phyloP scores from a whole-genome alignment of 2,329 filamentous ascomycete genomes.

The Phaeoacremonium minimum region DNA sequence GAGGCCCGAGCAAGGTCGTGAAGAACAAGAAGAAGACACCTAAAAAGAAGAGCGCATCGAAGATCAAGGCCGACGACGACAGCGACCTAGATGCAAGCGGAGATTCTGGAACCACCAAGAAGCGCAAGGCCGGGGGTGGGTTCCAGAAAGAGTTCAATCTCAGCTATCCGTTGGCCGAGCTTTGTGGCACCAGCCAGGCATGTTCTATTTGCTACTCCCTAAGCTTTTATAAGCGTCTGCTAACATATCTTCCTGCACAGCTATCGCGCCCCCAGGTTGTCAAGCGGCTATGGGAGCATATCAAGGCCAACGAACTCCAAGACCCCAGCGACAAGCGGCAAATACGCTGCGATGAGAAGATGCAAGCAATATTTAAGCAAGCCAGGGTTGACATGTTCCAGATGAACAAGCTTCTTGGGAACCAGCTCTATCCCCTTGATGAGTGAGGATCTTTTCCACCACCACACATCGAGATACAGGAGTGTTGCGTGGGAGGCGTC shows the following conservation, averaged over 20 bases:
- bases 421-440: constrained; percentile 82
- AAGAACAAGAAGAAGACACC: constrained; percentile 38
- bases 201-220: constrained; percentile 17
- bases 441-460: too few relatives aligned
- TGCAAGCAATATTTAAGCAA: constrained; percentile 89
- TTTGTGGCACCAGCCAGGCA: constrained; percentile 67
- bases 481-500: constrained; percentile 12
- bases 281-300: constrained; percentile 94
- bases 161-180: constrained; percentile 62
- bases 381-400: constrained; percentile 96
- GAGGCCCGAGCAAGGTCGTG: constrained; percentile 56
- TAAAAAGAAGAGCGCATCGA: constrained; percentile 71
- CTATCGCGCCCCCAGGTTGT: constrained; percentile 93
- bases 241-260: constrained; percentile 36
- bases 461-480: too few relatives aligned
- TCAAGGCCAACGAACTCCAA: constrained; percentile 83
- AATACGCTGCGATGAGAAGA: constrained; percentile 85
- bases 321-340: constrained; percentile 89
- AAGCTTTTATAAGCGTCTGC: constrained; percentile 1
- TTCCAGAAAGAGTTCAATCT: constrained; percentile 87
- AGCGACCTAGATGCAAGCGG: constrained; percentile 67
- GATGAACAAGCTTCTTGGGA: constrained; percentile 94
- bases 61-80: constrained; percentile 73
- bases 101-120: constrained; percentile 54
- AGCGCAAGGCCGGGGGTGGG: constrained; percentile 83